Percentiles rank a stretch among this genome's conserved stretches.
These are phyloP conservation scores for Aspergillus olivimuriae DNA, from an alignment of 495 filamentous ascomycete species.

Conservation along the genomic window DNA sequence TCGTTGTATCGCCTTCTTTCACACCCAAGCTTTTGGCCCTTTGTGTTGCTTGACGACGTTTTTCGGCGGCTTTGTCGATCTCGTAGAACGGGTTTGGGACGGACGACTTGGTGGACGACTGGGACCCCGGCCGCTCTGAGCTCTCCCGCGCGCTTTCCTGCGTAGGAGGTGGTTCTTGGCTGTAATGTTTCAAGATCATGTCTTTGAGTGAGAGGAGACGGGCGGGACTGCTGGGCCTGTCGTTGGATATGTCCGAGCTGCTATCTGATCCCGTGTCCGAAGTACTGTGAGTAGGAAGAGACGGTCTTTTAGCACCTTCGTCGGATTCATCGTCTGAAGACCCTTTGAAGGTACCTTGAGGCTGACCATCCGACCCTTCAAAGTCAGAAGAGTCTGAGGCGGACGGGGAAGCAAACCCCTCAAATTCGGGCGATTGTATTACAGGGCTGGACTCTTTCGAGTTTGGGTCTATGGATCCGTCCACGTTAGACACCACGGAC, in stretches of 20 bases:
- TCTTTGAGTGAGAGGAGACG: constrained; percentile 4
- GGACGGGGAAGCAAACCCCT: constrained; percentile 12
- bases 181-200: constrained; percentile 6
- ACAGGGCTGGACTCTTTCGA: constrained; percentile 5
- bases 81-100: constrained; percentile 25
- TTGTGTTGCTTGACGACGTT: constrained; percentile 6
- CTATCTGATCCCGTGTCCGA: not conserved
- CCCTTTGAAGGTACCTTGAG: no score
- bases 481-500: not conserved
- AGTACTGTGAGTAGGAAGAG: no score
- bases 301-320: constrained; percentile 12
- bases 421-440: constrained; percentile 15
- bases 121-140: constrained; percentile 5
- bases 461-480: not conserved
- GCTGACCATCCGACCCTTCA: no score
- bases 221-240: constrained; percentile 12
- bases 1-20: constrained; percentile 7
- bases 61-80: constrained; percentile 15
- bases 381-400: not conserved
- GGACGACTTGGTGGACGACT: constrained; percentile 4
- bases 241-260: not conserved
- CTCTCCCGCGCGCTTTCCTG: constrained; percentile 1
- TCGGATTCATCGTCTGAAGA: constrained; percentile 3
- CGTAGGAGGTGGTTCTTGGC: not conserved
- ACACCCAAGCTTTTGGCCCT: constrained; percentile 2